These are phyloP conservation scores for Candida bentonensis DNA, from an alignment of 805 yeast genomes.

Conservation along the genomic window DNA sequence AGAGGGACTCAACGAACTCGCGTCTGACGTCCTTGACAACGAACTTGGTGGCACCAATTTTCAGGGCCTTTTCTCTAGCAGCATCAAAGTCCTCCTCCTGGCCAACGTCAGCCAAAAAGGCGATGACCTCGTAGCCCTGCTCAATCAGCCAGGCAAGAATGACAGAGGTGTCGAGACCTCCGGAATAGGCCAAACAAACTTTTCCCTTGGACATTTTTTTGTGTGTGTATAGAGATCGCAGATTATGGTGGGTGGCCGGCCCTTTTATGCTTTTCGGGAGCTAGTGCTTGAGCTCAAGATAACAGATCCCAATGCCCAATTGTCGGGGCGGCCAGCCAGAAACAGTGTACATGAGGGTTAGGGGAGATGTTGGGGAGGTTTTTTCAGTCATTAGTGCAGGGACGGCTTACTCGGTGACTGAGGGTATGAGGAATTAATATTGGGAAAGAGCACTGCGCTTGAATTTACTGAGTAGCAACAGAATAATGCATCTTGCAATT, in stretches of 20 bases:
- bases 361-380: neutral
- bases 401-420: neutral
- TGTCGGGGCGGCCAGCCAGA: neutral
- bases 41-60: conserved; percentile 94
- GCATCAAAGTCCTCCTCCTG: conserved; percentile 99
- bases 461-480: too few species aligned
- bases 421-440: too few species aligned
- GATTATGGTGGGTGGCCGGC: too few species aligned
- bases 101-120: conserved; percentile 96
- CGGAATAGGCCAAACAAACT: conserved; percentile 98
- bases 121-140: conserved; percentile 95
- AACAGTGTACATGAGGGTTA: neutral
- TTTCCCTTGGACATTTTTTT: conserved; percentile 82
- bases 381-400: neutral
- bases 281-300: neutral
- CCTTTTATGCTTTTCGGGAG: neutral
- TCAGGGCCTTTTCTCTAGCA: conserved; percentile 89
- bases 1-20: conserved; percentile 84
- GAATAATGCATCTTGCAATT: too few species aligned
- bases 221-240: too few species aligned
- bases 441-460: too few species aligned
- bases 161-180: conserved; percentile 96
- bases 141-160: conserved; percentile 97
- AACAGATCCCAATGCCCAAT: too few species aligned
- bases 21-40: conserved; percentile 89